These are phyloP conservation scores for Diplodia seriata DNA, from an alignment of 2,329 filamentous ascomycete genomes.

Conservation along the genomic window DNA sequence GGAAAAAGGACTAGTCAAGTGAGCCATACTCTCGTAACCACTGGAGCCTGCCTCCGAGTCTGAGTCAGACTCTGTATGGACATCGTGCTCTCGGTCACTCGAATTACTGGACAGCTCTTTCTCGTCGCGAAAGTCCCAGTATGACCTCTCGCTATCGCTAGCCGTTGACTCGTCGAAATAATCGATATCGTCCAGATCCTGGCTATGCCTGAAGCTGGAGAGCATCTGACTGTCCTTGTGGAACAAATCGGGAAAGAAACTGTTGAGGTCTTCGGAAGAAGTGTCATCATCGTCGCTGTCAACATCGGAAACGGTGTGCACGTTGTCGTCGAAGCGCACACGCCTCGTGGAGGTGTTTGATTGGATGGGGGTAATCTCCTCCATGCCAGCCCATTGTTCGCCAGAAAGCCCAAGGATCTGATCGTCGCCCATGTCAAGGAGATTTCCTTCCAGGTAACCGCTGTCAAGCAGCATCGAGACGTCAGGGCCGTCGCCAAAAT, in stretches of 20 bases:
- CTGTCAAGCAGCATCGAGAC: slow-evolving; percentile 42
- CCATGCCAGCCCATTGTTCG: slow-evolving; percentile 22
- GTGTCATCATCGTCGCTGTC: slow-evolving; percentile 45
- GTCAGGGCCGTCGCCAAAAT: slow-evolving; percentile 29
- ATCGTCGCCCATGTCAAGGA: slow-evolving; percentile 28
- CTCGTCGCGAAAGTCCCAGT: slow-evolving; percentile 67
- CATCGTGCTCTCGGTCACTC: slow-evolving; percentile 35
- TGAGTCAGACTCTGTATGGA: slow-evolving; percentile 48
- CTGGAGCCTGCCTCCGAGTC: slow-evolving; percentile 53
- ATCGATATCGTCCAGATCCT: slow-evolving; percentile 69
- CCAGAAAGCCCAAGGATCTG: slow-evolving; percentile 8
- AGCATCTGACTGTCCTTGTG: slow-evolving; percentile 76
- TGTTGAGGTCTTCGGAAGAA: slow-evolving; percentile 64
- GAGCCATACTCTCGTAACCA: slow-evolving; percentile 65
- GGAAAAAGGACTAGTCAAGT: slow-evolving; percentile 34
- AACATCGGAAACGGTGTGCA: slow-evolving; percentile 66
- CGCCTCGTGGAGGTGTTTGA: slow-evolving; percentile 57
- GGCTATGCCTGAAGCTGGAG: slow-evolving; percentile 73
- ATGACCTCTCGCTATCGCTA: slow-evolving; percentile 55
- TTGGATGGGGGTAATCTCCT: slow-evolving; percentile 9
- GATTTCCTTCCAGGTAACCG: slow-evolving; percentile 35
- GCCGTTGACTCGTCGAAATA: slow-evolving; percentile 45
- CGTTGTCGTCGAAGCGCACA: slow-evolving; percentile 74
- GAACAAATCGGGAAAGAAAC: slow-evolving; percentile 80
- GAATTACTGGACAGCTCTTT: slow-evolving; percentile 47